Percentiles rank a stretch among this genome's conserved stretches.
Evolutionary conservation across 306 rosid genomes (phyloP).

Genomic region (Castanospermum australe): DNA sequence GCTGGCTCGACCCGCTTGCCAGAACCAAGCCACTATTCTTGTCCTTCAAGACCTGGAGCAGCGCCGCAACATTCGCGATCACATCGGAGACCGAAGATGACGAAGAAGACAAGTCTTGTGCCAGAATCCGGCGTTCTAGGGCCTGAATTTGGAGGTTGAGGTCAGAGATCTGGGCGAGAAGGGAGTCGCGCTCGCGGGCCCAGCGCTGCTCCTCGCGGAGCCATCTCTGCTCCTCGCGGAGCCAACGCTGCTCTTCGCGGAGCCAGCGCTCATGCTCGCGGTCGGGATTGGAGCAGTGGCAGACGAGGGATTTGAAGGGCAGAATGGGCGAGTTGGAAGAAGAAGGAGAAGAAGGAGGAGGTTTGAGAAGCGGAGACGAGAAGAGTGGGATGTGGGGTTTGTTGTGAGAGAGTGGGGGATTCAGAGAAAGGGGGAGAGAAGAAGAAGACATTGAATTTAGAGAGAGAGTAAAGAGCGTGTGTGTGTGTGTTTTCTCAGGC

Average conservation of each 20-base stretch:
- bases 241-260: conserved; percentile 91
- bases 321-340: conserved; percentile 19
- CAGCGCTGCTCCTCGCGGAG: conserved; percentile 81
- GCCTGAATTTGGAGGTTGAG: conserved; percentile 62
- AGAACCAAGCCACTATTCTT: conserved; percentile 46
- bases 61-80: conserved; percentile 38
- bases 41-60: conserved; percentile 70
- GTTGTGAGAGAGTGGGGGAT: conserved; percentile 15
- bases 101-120: conserved; percentile 31
- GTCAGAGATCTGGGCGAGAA: conserved; percentile 61
- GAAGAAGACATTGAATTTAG: conserved; percentile 33
- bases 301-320: conserved; percentile 33
- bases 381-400: neutral
- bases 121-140: conserved; percentile 42
- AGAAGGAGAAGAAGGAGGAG: conserved; percentile 27
- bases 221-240: conserved; percentile 84
- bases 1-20: conserved; percentile 48
- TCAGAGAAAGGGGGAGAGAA: conserved; percentile 25
- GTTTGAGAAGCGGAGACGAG: conserved; percentile 19
- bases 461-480: neutral
- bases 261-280: conserved; percentile 73
- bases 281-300: conserved; percentile 40
- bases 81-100: conserved; percentile 44
- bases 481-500: neutral
- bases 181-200: conserved; percentile 68